phyloP scores from a whole-genome alignment of 129 eudicot species.

The Lonicera japonica region DNA sequence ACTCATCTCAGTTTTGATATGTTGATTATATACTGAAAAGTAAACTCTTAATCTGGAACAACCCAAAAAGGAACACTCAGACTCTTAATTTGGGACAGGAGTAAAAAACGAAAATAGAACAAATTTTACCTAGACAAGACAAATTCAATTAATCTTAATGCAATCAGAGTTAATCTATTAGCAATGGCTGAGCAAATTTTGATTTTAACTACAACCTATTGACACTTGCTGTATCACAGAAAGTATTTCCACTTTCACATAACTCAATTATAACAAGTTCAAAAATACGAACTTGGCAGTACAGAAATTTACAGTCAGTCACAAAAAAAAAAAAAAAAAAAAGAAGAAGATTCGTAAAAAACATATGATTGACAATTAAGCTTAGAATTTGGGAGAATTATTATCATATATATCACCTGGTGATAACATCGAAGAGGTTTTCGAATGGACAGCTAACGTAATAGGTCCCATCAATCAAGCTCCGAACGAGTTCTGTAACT shows the following conservation, averaged over 20 bases:
- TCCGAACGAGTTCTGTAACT: conserved; percentile 1
- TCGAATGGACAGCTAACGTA: conserved; percentile 40
- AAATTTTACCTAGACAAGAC: background rate
- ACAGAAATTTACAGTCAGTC: conserved; percentile 6
- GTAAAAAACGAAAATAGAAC: no score
- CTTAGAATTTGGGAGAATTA: no score
- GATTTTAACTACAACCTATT: no score
- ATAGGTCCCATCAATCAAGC: conserved; percentile 58
- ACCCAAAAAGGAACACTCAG: no score
- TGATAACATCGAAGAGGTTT: conserved; percentile 18
- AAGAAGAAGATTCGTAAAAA: background rate
- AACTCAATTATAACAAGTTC: background rate
- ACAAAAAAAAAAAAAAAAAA: background rate
- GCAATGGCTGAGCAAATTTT: no score
- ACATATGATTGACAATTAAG: no score
- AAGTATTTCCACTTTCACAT: background rate
- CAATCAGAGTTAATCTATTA: background rate
- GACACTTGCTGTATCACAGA: no score
- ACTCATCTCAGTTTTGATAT: no score
- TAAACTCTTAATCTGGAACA: no score
- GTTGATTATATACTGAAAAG: no score
- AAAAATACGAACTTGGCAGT: background rate
- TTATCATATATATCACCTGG: background rate
- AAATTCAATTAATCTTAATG: background rate
- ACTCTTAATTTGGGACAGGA: no score